A percentile compares a stretch with the other conserved stretches of the same genome.
These are phyloP conservation scores for Cyclanthera cordifolia DNA, from an alignment of 306 rosid species.

Conservation along the genomic window DNA sequence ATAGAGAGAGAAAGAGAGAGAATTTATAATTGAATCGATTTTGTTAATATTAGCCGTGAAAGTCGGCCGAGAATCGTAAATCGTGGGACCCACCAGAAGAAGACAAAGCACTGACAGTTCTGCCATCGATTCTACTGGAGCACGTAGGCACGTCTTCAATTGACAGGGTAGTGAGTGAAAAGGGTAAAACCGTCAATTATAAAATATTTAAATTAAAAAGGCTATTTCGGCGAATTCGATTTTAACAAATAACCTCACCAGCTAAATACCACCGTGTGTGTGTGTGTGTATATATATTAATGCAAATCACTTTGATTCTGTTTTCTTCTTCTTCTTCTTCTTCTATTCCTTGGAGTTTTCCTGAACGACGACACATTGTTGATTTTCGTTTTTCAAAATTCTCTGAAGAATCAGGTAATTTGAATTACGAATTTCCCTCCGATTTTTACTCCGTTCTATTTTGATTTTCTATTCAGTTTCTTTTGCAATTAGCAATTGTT, in stretches of 20 bases:
- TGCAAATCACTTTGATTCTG: background rate
- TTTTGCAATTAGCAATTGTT: background rate
- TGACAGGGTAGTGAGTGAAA: background rate
- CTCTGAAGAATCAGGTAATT: constrained; percentile 1
- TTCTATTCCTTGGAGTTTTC: background rate
- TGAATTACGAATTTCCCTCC: background rate
- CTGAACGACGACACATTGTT: background rate
- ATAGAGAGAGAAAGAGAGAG: too few species aligned
- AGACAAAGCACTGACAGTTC: background rate
- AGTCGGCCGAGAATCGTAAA: too few species aligned
- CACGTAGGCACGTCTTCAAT: background rate
- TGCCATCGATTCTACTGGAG: background rate
- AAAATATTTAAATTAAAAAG: background rate
- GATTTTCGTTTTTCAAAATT: background rate
- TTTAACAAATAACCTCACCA: background rate
- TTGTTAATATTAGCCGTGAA: too few species aligned
- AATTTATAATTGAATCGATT: too few species aligned
- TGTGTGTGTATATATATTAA: background rate
- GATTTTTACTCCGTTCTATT: background rate
- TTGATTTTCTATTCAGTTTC: background rate
- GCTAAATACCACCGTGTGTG: background rate
- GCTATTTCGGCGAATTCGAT: background rate
- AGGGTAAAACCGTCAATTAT: background rate
- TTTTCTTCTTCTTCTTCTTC: background rate
- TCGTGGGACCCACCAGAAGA: background rate